phyloP scores from a whole-genome alignment of 2,329 filamentous ascomycete genomes.

The Meredithiella fracta region DNA sequence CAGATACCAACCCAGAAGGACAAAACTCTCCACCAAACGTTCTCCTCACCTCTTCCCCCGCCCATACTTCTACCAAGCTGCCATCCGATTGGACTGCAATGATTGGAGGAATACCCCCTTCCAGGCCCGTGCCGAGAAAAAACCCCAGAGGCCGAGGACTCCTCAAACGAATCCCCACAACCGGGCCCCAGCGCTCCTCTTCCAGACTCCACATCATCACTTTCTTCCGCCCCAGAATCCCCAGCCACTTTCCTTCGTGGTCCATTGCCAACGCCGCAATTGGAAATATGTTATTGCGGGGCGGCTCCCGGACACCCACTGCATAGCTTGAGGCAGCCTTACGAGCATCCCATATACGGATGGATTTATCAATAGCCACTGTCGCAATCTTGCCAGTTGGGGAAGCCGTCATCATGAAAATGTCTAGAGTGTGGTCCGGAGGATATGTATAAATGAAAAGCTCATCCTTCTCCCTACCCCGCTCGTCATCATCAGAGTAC shows the following conservation, averaged over 20 bases:
- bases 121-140: constrained; percentile 32
- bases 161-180: constrained; percentile 30
- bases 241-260: constrained; percentile 46
- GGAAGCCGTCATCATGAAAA: constrained; percentile 47
- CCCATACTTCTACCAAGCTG: constrained; percentile 39
- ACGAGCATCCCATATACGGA: constrained; percentile 50
- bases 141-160: constrained; percentile 45
- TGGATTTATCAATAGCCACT: constrained; percentile 51
- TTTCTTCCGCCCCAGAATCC: constrained; percentile 42
- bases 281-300: constrained; percentile 30
- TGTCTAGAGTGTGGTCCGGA: constrained; percentile 50
- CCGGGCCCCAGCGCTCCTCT: constrained; percentile 39
- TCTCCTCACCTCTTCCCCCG: constrained; percentile 24
- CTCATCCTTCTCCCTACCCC: constrained; percentile 25
- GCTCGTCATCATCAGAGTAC: constrained; percentile 28
- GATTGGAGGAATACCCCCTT: constrained; percentile 20
- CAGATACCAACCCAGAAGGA: constrained; percentile 35
- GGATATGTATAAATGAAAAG: constrained; percentile 45
- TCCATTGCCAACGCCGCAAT: constrained; percentile 49
- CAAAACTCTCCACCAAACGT: constrained; percentile 27
- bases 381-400: constrained; percentile 50
- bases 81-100: constrained; percentile 50
- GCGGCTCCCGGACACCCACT: background rate
- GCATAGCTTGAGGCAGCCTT: constrained; percentile 25
- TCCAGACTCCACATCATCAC: constrained; percentile 48